Base-by-base conservation (phyloP, 164 flowering plant species). In the Nymphaea colorata region DNA sequence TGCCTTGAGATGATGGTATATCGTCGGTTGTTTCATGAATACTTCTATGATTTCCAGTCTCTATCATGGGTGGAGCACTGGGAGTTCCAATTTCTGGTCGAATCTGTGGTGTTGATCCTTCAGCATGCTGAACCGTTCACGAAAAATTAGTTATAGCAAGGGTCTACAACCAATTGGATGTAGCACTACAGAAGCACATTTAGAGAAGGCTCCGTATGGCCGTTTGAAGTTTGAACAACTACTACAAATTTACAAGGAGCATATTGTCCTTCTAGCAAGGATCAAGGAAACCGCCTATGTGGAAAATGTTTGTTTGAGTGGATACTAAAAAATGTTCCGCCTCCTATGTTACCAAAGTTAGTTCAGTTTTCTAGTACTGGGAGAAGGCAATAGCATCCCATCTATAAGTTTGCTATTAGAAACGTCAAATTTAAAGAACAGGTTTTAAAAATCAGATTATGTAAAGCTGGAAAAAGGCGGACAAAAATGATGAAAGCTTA, bases 61-160 rank as follows among this genome's bases (percentile, higher is more conserved):
- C 91, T 66, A 81, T 7, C 45, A 91, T 80, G 5, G 97, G 97
- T 45, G 97, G 95, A 44, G 97, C 97, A 80, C 95, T 91, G 0
- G 97, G 95, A 68, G 91, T 89, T 68, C 91, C 97, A 64, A 86
- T 68, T 71, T 84, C 87, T 12, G 70, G 75, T 43, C 62, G 42
- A 14, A 70, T 82, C 62, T 66, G 68, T 17, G 70, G 59, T 18
- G 42, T 68, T 7, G 67, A 69, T 14, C 44, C 77, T 67, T 67
- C 14, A 61, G 16, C 42, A 3, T 70, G 73, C 36, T 75, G 59
- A 74, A 45, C 78, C 86, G 67, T 43, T 42, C 65, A 17, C 62
- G 65, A 3, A 42, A 42, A 64, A 4, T 61, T 61, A 36, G n/a
- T 36, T n/a, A n/a, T 61, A n/a, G 36, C 8, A 61, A n/a, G 16